Evolutionary conservation across 495 filamentous ascomycete species (phyloP).

Genomic region (Cercophora newfieldiana): DNA sequence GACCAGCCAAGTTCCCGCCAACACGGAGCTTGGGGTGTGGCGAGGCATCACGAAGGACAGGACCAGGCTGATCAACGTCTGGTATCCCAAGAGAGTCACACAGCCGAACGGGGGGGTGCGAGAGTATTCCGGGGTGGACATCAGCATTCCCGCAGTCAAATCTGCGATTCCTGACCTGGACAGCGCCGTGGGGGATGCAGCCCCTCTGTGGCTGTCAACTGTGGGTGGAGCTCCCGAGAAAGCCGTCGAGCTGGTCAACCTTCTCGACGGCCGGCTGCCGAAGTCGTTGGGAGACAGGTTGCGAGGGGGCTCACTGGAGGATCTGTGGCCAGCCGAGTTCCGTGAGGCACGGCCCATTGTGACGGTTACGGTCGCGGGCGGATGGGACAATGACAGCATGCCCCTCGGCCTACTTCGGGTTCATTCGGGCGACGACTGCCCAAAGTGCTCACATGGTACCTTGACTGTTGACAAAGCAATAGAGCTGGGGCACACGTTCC

Average conservation of each 20-base stretch:
- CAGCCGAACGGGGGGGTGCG: slow-evolving; percentile 7
- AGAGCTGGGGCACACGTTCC: slow-evolving; percentile 93
- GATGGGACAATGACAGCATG: slow-evolving; percentile 12
- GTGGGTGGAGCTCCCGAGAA: slow-evolving; percentile 12
- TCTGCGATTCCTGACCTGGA: slow-evolving; percentile 72
- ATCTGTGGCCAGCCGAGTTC: slow-evolving; percentile 29
- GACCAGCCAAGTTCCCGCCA: slow-evolving; percentile 4
- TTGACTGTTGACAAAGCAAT: slow-evolving; percentile 72
- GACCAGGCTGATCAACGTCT: slow-evolving; percentile 63
- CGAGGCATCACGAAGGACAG: slow-evolving; percentile 69
- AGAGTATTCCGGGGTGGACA: slow-evolving; percentile 43
- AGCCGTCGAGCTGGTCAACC: slow-evolving; percentile 46
- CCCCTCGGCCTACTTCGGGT: slow-evolving; percentile 63
- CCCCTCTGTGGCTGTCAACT: slow-evolving; percentile 54
- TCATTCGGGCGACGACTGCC: slow-evolving; percentile 68
- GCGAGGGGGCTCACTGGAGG: not conserved
- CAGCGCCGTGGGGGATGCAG: slow-evolving; percentile 62
- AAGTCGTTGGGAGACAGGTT: slow-evolving; percentile 13
- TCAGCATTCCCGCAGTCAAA: slow-evolving; percentile 74
- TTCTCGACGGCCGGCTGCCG: slow-evolving; percentile 47
- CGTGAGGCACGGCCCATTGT: slow-evolving; percentile 2
- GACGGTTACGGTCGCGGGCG: slow-evolving; percentile 13
- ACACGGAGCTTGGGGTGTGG: slow-evolving; percentile 48
- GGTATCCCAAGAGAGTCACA: slow-evolving; percentile 52
- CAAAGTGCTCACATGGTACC: slow-evolving; percentile 61